phyloP scores from a whole-genome alignment of 1,284 basidiomycete species.

The Rugosomyces carneus region DNA sequence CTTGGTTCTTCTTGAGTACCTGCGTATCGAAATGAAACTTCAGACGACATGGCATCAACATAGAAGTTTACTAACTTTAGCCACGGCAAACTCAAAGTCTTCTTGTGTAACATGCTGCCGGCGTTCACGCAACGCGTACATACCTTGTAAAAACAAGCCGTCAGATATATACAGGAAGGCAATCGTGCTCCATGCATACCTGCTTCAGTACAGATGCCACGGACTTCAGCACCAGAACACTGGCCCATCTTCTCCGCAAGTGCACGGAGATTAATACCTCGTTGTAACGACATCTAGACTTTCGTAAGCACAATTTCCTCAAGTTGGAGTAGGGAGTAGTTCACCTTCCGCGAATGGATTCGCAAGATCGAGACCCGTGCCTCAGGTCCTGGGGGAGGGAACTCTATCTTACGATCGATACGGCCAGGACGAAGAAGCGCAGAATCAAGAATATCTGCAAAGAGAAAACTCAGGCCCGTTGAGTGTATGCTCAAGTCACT shows the following conservation, averaged over 20 bases:
- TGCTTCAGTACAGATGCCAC: constrained; percentile 98
- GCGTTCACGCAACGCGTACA: constrained; percentile 95
- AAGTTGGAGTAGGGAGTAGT: constrained; percentile 10
- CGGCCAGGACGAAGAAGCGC: constrained; percentile 93
- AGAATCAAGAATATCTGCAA: constrained; percentile 94
- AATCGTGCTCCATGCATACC: no score
- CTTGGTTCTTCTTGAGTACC: constrained; percentile 91
- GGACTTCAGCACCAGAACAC: constrained; percentile 95
- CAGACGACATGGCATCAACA: not conserved
- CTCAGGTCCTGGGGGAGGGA: constrained; percentile 97
- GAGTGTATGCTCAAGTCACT: constrained; percentile 6
- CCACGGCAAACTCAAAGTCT: constrained; percentile 97
- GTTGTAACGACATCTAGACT: constrained; percentile 89
- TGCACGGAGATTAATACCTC: constrained; percentile 92
- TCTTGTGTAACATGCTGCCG: constrained; percentile 97
- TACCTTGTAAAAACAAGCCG: constrained; percentile 47
- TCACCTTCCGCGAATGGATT: constrained; percentile 93
- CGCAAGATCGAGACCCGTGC: constrained; percentile 95
- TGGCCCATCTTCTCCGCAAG: constrained; percentile 99
- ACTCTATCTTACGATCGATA: constrained; percentile 98
- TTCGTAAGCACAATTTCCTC: not conserved
- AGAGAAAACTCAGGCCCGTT: constrained; percentile 2
- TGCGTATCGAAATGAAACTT: constrained; percentile 26
- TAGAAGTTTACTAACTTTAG: constrained; percentile 55
- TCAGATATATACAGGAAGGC: not conserved